These are phyloP conservation scores for Cladosporium sp. DNA, from an alignment of 2,329 filamentous ascomycete species.

Conservation along the genomic window DNA sequence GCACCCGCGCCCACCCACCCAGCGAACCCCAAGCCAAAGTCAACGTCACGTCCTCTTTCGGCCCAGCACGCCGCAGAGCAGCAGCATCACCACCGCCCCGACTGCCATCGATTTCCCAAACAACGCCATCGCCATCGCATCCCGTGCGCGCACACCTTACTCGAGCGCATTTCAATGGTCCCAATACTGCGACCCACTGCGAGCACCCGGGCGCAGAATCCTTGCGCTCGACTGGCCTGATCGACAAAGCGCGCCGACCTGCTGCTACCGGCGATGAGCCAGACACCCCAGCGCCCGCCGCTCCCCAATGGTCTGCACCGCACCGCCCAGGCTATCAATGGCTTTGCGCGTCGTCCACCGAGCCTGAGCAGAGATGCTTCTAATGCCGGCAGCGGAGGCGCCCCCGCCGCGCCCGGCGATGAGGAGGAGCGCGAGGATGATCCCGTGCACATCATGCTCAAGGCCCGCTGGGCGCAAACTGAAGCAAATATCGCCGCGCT, in stretches of 20 bases:
- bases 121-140: constrained; percentile 18
- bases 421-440: constrained; percentile 43
- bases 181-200: constrained; percentile 14
- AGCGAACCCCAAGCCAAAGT: too few species aligned
- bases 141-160: not conserved
- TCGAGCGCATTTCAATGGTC: constrained; percentile 20
- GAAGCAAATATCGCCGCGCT: constrained; percentile 72
- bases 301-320: constrained; percentile 35
- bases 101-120: constrained; percentile 5
- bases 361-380: constrained; percentile 43
- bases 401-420: constrained; percentile 25
- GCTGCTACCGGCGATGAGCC: constrained; percentile 27
- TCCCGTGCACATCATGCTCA: constrained; percentile 55
- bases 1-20: too few species aligned
- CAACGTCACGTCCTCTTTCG: not conserved
- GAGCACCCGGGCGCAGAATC: constrained; percentile 13
- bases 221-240: constrained; percentile 13
- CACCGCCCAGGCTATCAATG: constrained; percentile 33
- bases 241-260: constrained; percentile 8
- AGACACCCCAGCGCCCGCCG: constrained; percentile 38
- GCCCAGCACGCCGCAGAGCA: not conserved
- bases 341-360: constrained; percentile 37
- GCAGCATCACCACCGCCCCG: not conserved
- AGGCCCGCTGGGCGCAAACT: constrained; percentile 68
- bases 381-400: constrained; percentile 32